Evolutionary conservation across 345 rosid species (phyloP).

Genomic region (Cardamine resedifolia): DNA sequence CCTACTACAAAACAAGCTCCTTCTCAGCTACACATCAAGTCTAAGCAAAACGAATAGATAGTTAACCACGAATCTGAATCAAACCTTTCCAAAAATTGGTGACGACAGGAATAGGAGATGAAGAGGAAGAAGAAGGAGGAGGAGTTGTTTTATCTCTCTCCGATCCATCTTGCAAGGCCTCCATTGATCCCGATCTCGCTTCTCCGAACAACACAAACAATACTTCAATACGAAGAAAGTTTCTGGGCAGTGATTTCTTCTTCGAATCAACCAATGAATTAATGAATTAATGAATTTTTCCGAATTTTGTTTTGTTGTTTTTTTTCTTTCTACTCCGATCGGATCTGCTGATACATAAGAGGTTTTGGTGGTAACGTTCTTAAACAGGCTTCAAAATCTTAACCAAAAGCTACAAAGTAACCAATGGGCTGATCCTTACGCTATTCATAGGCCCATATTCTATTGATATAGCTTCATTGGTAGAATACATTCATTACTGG

Average conservation of each 20-base stretch:
- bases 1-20: conserved; percentile 17
- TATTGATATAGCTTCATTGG: neutral
- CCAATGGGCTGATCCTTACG: neutral
- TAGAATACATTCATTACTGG: neutral
- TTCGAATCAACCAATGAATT: neutral
- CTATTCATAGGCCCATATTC: neutral
- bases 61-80: conserved; percentile 5
- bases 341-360: conserved; percentile 29
- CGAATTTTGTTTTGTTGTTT: neutral
- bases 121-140: conserved; percentile 49
- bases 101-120: conserved; percentile 77
- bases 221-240: conserved; percentile 18
- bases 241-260: conserved; percentile 23
- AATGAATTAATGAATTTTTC: neutral
- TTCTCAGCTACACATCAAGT: neutral
- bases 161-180: conserved; percentile 65
- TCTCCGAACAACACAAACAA: conserved; percentile 20
- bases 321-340: conserved; percentile 13
- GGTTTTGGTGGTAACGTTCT: conserved; percentile 21
- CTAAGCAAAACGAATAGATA: conserved; percentile 7
- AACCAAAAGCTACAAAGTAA: neutral
- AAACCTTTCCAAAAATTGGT: conserved; percentile 95
- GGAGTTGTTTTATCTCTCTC: conserved; percentile 66
- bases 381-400: conserved; percentile 21
- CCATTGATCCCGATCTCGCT: conserved; percentile 56